These are phyloP conservation scores for Epichloe amarillans DNA, from an alignment of 2,329 filamentous ascomycete species.

Conservation along the genomic window DNA sequence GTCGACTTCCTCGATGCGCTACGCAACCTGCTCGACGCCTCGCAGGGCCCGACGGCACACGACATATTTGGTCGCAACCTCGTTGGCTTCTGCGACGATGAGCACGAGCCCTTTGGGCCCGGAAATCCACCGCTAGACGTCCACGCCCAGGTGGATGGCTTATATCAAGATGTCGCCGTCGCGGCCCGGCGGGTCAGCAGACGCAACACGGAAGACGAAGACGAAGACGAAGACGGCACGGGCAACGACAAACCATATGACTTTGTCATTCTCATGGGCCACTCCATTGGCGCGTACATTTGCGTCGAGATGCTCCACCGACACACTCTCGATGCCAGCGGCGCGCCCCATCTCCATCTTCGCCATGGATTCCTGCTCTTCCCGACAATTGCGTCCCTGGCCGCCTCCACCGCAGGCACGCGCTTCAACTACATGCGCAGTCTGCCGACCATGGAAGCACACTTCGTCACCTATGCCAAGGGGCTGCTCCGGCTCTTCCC, in stretches of 20 bases:
- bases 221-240: conserved; percentile 9
- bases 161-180: conserved; percentile 26
- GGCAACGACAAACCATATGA: conserved; percentile 31
- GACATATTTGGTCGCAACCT: conserved; percentile 46
- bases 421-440: conserved; percentile 27
- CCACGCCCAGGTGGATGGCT: conserved; percentile 36
- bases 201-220: background rate
- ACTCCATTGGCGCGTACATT: conserved; percentile 64
- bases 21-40: conserved; percentile 35
- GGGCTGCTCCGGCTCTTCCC: conserved; percentile 30
- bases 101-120: conserved; percentile 31
- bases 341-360: conserved; percentile 27
- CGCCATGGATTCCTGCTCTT: conserved; percentile 52
- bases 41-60: conserved; percentile 27
- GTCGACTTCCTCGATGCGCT: conserved; percentile 49
- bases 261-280: conserved; percentile 54
- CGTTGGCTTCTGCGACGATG: conserved; percentile 42
- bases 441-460: conserved; percentile 26
- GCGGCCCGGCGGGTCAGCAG: conserved; percentile 3
- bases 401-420: conserved; percentile 44
- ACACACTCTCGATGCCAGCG: conserved; percentile 27
- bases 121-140: conserved; percentile 34
- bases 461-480: conserved; percentile 28
- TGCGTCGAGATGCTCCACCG: conserved; percentile 53
- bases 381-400: conserved; percentile 62